A percentile compares a stretch with the other conserved stretches of the same genome.
Conservation (phyloP, 1,284 basidiomycete genomes). For the Farysia itapuensis region DNA sequence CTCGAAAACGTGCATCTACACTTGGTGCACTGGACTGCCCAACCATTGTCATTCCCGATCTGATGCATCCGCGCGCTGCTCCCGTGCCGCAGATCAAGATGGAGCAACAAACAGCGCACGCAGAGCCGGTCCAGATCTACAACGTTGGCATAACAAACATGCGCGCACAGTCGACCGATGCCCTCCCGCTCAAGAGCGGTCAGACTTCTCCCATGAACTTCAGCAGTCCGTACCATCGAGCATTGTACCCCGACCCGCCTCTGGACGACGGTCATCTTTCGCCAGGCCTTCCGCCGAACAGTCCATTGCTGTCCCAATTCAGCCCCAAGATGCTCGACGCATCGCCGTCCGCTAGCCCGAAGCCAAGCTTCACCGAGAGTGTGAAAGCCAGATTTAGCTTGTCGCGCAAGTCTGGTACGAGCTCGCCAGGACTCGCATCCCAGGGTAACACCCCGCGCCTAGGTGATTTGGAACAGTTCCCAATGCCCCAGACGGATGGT, state of each 20-base stretch:
- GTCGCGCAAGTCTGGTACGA: slow-evolving; percentile 26
- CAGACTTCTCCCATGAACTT: slow-evolving; percentile 23
- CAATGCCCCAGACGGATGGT: background rate
- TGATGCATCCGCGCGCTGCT: slow-evolving; percentile 29
- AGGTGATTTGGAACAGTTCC: slow-evolving; percentile 19
- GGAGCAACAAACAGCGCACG: slow-evolving; percentile 3
- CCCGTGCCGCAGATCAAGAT: slow-evolving; percentile 5
- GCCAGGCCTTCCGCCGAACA: slow-evolving; percentile 26
- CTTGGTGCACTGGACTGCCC: slow-evolving; percentile 26
- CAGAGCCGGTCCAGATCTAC: slow-evolving; percentile 18
- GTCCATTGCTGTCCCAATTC: slow-evolving; percentile 27
- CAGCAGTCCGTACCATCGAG: slow-evolving; percentile 29
- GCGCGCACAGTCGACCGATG: slow-evolving; percentile 26
- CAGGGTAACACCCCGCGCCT: slow-evolving; percentile 19
- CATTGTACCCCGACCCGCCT: slow-evolving; percentile 28
- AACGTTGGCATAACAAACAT: slow-evolving; percentile 10
- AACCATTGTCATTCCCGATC: slow-evolving; percentile 12
- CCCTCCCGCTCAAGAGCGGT: slow-evolving; percentile 10
- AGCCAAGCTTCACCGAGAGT: slow-evolving; percentile 19
- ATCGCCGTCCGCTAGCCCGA: slow-evolving; percentile 21
- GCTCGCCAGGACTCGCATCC: slow-evolving; percentile 20
- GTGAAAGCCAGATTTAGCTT: slow-evolving; percentile 29
- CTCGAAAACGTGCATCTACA: slow-evolving; percentile 25
- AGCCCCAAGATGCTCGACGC: slow-evolving; percentile 16
- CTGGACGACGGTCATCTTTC: slow-evolving; percentile 17